Percentiles rank a stretch among this genome's conserved stretches.
These are phyloP conservation scores for Coccomyxa subellipsoidea DNA, from an alignment of 163 green algal species.

Conservation along the genomic window DNA sequence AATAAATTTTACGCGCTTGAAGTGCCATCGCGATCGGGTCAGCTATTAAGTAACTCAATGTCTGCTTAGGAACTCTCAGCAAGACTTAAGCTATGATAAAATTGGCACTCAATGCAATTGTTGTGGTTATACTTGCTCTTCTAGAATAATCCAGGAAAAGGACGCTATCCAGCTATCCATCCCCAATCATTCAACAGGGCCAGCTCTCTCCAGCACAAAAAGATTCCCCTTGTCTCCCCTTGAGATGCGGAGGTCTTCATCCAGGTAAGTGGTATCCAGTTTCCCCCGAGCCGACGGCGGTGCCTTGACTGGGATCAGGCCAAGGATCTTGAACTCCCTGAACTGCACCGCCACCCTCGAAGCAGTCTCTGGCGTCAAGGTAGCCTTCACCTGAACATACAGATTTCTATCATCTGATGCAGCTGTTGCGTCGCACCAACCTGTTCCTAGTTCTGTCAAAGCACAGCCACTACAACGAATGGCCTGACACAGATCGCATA, in stretches of 20 bases:
- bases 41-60: no score
- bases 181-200: neutral
- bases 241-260: constrained; percentile 77
- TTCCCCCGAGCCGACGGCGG: constrained; percentile 54
- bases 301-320: constrained; percentile 68
- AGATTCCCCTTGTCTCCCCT: constrained; percentile 72
- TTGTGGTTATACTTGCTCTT: no score
- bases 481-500: constrained; percentile 17
- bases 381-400: constrained; percentile 54
- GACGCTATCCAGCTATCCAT: no score
- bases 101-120: no score
- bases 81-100: no score
- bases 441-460: neutral
- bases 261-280: constrained; percentile 78
- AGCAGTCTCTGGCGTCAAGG: constrained; percentile 61
- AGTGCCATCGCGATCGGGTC: no score
- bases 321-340: constrained; percentile 74
- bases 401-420: neutral
- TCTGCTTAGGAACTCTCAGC: no score
- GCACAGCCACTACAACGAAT: no score
- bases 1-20: no score
- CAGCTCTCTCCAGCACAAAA: neutral
- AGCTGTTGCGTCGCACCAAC: neutral
- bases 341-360: constrained; percentile 74
- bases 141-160: no score